Evolutionary conservation across 2,329 filamentous ascomycete species (phyloP).

Genomic region (Beauveria medogensis): DNA sequence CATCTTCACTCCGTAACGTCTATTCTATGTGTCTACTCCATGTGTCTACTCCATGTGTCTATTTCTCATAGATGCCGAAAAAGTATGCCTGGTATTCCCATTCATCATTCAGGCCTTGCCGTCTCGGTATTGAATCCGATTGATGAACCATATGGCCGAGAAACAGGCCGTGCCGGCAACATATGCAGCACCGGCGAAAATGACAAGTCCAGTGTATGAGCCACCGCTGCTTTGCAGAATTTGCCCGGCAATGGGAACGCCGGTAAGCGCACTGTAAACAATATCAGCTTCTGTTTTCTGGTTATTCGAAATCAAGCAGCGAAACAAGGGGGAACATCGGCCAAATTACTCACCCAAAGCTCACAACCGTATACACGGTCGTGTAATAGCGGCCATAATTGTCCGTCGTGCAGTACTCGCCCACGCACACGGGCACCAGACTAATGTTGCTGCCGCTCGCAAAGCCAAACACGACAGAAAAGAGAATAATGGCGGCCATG

Average conservation of each 20-base stretch:
- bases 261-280: slow-evolving; percentile 35
- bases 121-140: not conserved
- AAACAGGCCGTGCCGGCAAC: slow-evolving; percentile 3
- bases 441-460: slow-evolving; percentile 59
- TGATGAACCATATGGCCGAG: not conserved
- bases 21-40: not conserved
- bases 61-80: not conserved
- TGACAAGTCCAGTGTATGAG: slow-evolving; percentile 52
- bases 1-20: no score
- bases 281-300: not conserved
- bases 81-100: not conserved
- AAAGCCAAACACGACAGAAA: slow-evolving; percentile 43
- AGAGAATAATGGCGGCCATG: slow-evolving; percentile 34
- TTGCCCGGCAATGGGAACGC: slow-evolving; percentile 56
- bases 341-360: slow-evolving; percentile 43
- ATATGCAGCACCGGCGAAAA: slow-evolving; percentile 41
- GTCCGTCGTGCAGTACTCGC: slow-evolving; percentile 59
- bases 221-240: slow-evolving; percentile 47
- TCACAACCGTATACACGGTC: slow-evolving; percentile 60
- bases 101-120: not conserved
- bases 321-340: not conserved
- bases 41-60: not conserved
- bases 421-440: slow-evolving; percentile 61
- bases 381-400: slow-evolving; percentile 62
- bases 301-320: not conserved